Percentiles rank a stretch among this genome's conserved stretches.
Conservation (phyloP, 176 grass and related monocot genomes). For the Chrysopogon serrulatus region DNA sequence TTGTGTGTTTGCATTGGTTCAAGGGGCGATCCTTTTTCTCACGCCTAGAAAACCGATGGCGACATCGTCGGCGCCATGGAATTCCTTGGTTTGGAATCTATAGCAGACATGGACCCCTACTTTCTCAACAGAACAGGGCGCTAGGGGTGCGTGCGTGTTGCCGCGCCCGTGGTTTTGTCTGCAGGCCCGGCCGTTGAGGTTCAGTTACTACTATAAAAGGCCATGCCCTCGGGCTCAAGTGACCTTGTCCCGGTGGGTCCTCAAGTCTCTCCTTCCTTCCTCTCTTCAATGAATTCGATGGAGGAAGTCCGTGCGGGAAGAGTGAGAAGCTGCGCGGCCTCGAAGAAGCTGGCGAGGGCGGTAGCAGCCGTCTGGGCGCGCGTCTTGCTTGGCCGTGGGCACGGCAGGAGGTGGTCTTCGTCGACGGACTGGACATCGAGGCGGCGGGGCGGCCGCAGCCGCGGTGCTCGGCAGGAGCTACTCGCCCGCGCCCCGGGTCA, state of each 20-base stretch:
- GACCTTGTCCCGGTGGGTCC: neutral
- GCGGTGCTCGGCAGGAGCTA: slow-evolving; percentile 11
- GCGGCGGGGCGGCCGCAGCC: neutral
- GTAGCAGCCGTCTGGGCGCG: too few species aligned
- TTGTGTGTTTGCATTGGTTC: neutral
- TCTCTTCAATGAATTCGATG: neutral
- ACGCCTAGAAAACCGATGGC: neutral
- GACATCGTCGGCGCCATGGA: neutral
- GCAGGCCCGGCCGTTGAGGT: neutral
- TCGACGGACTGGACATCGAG: neutral
- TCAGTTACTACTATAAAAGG: neutral
- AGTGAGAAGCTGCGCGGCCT: neutral
- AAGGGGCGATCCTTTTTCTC: neutral
- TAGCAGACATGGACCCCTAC: neutral
- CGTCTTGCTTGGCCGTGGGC: too few species aligned
- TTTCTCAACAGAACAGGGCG: neutral
- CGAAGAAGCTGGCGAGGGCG: neutral
- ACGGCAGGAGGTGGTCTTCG: neutral
- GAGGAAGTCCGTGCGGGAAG: neutral
- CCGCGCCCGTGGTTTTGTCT: neutral
- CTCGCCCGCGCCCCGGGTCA: neutral
- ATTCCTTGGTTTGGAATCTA: neutral
- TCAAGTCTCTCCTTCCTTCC: neutral
- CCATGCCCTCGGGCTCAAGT: neutral
- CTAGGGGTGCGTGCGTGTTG: neutral